Conservation (phyloP, 2,329 filamentous ascomycete species). For the Ceratocystis alfenasii region DNA sequence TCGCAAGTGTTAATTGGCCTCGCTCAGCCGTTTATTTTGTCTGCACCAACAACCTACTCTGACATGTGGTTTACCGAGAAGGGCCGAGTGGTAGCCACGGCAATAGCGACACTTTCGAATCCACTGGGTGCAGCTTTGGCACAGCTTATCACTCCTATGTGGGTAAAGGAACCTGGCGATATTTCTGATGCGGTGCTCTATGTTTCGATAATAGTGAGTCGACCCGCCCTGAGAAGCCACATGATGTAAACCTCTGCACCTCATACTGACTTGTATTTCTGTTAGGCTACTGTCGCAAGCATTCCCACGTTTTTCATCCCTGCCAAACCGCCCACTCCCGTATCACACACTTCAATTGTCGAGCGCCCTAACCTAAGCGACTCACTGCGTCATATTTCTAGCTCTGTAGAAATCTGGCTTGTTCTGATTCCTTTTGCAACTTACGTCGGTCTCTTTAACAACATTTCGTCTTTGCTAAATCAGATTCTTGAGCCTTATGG, state of each 20-base stretch:
- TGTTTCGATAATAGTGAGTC: slow-evolving; percentile 66
- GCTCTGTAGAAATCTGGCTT: slow-evolving; percentile 65
- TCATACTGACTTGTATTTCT: background rate
- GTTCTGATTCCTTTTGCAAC: slow-evolving; percentile 68
- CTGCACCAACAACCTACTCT: slow-evolving; percentile 79
- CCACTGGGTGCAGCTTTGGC: slow-evolving; percentile 81
- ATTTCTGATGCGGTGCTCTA: slow-evolving; percentile 77
- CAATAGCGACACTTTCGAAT: slow-evolving; percentile 73
- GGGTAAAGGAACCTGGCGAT: slow-evolving; percentile 50
- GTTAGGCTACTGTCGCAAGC: slow-evolving; percentile 48
- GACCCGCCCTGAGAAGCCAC: background rate
- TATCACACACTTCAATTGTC: slow-evolving; percentile 53
- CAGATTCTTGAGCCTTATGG: slow-evolving; percentile 81
- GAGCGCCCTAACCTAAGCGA: slow-evolving; percentile 42
- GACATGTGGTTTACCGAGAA: slow-evolving; percentile 76
- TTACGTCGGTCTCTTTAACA: slow-evolving; percentile 92
- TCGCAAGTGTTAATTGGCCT: slow-evolving; percentile 84
- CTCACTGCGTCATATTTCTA: slow-evolving; percentile 41
- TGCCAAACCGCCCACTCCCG: slow-evolving; percentile 61
- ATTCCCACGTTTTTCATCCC: slow-evolving; percentile 77
- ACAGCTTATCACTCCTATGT: slow-evolving; percentile 73
- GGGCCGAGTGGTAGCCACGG: slow-evolving; percentile 78
- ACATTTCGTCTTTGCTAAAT: slow-evolving; percentile 73
- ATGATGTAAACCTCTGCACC: background rate
- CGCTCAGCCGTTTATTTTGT: slow-evolving; percentile 82